phyloP scores from a whole-genome alignment of 2,329 filamentous ascomycete species.

The Alternaria sp. region DNA sequence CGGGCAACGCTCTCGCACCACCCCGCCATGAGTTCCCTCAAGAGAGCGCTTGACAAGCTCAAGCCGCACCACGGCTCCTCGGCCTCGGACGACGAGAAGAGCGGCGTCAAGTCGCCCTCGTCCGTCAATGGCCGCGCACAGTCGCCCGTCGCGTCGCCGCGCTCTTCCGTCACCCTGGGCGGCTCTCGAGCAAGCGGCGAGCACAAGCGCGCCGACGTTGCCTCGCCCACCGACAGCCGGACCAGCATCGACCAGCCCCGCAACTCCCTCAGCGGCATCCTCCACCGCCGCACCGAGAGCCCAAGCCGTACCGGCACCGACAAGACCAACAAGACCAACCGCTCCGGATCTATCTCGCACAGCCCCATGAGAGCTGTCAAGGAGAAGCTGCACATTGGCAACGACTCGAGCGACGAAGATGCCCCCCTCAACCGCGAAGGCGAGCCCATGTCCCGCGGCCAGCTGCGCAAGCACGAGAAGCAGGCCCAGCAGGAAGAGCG shows the following conservation, averaged over 20 bases:
- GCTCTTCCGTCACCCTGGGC: slow-evolving; percentile 36
- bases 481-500: slow-evolving; percentile 55
- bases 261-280: slow-evolving; percentile 42
- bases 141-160: slow-evolving; percentile 35
- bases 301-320: slow-evolving; percentile 37
- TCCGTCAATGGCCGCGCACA: slow-evolving; percentile 33
- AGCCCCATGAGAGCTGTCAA: slow-evolving; percentile 50
- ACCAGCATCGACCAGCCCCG: slow-evolving; percentile 39
- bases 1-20: slow-evolving; percentile 30
- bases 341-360: slow-evolving; percentile 36
- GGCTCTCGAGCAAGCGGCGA: slow-evolving; percentile 41
- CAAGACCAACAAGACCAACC: slow-evolving; percentile 28
- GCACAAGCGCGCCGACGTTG: slow-evolving; percentile 38
- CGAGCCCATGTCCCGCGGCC: slow-evolving; percentile 58
- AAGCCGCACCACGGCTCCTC: slow-evolving; percentile 45
- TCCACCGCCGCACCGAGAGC: slow-evolving; percentile 47
- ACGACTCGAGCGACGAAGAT: slow-evolving; percentile 43
- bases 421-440: slow-evolving; percentile 57
- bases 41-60: slow-evolving; percentile 55
- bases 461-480: slow-evolving; percentile 57
- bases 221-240: slow-evolving; percentile 40
- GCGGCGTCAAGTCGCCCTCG: slow-evolving; percentile 35
- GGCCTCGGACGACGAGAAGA: slow-evolving; percentile 47
- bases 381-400: slow-evolving; percentile 49
- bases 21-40: slow-evolving; percentile 47